Base-by-base conservation (phyloP, 495 filamentous ascomycete species). In the Tuber borchii region DNA sequence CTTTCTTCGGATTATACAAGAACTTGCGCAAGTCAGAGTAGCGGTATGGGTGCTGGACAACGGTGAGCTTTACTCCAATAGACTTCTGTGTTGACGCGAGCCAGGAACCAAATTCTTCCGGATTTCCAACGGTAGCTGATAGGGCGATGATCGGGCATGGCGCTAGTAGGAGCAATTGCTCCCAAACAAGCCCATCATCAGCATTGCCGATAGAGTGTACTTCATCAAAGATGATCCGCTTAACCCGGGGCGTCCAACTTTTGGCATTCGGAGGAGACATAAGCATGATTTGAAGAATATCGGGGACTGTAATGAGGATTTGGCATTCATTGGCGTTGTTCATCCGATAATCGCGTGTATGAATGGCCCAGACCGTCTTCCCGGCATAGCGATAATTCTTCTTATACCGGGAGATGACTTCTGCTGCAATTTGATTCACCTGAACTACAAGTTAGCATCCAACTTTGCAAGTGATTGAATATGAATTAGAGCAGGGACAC, bases 101-200 rank as follows among this genome's bases (percentile, higher is more conserved):
- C 92, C 92, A 94, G 16, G 84, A 83, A 61, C 84, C 87, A 83
- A 94, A 93, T 78, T 90, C 87, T 2, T 87, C 80, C 4, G 92
- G 91, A 77, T 94, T 94, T 2, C 91, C 92, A 48, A 94, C 90
- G 0, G 92, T 94, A 5, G 92, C 92, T 14, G 92, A 93, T 5
- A 94, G 86, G 0, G 92, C 92, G 77, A 94, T 90, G 69, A 94
- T 93, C 0, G 91, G 92, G 78, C 92, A 93, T 8, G 92, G 90
- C 0, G 91, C 87, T 42, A 93, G 84, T 0, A 94, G 86, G 26
- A 94, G 85, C 17, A 94, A 86, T 77, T 94, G 92, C 78, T 94
- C 92, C 92, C 92, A 94, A 0, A 94, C 86, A 6, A 93, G 83
- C 72, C 92, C 92, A 78, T 94, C 92, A n/a, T 93, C 89, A 2